Evolutionary conservation across 495 filamentous ascomycete species (phyloP), one percentile per base, ranked within the genome.

Genomic region (Daldinia caldariorum): DNA sequence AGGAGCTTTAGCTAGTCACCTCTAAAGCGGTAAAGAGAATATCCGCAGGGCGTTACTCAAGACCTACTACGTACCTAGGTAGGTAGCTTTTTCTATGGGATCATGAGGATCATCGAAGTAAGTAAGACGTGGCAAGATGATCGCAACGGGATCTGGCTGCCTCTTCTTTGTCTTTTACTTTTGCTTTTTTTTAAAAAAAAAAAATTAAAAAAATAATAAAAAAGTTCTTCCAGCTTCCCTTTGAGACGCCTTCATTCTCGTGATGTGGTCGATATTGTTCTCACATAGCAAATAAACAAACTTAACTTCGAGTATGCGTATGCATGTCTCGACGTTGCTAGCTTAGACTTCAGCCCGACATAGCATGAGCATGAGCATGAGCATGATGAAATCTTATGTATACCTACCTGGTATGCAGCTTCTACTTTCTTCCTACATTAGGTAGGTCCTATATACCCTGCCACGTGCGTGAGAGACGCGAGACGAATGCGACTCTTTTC

Each of bases 21-120:
- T 47, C 43, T 22, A 8, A 47, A 20, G 43, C 43, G 43, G 43
- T 47, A 47, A 47, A 47, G 43, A 47, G 18, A 47, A 1, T 47
- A 35, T 7, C 34, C 34, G 9, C 18, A 22, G 16, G 26, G 26
- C 26, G 26, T 10, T 35, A 47, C 43, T 18, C 41, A 20, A 45
- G 16, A 8, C 9, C 4, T 45, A 16, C 41, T 16, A n/a, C n/a
- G n/a, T 20, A 20, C 12, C 13, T 45, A 20, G 7, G 39, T 18
- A 43, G 6, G 26, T 26, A 26, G 26, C 3, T 26, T 10, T 20
- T 47, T 47, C 20, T 10, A 47, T 9, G 20, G 16, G 16, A 47
- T 47, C 43, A 47, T 4, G 16, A 47, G 18, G 16, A 47, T 22
- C 43, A 22, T 22, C 18, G 9, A 47, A 12, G 43, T 26, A 26